Base-by-base conservation (phyloP, 2,329 filamentous ascomycete genomes). In the Cladobotryum protrusum region DNA sequence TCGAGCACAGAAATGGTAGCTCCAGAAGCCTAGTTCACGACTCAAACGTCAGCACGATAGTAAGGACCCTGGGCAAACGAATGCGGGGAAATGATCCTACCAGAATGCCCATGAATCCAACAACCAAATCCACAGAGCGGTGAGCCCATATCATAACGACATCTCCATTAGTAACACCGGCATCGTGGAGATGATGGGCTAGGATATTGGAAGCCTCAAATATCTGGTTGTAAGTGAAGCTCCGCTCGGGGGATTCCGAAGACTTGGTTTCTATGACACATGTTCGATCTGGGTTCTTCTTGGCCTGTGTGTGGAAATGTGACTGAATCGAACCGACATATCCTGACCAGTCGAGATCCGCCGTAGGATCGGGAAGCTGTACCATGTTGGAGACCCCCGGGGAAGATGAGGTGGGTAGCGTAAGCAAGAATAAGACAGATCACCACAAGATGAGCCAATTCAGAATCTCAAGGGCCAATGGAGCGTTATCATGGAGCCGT, bases 131-230 rank as follows among this genome's bases (percentile, higher is more conserved):
- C 33, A 95, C 20, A n/a, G 41, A 43, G 41, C 41, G 82, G 68
- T 96, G 81, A 49, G 89, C 89, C 63, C 84, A 96, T 55, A 93
- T 87, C 87, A 96, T 95, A 60, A 96, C 89, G 2, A 96, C 89
- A 63, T 97, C 90, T 9, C 89, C 90, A 56, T 82, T 75, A 51
- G 83, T 76, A 55, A 89, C 75, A 52, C 91, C 90, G 59, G 82
- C 77, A 47, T 84, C 75, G 49, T 86, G 79, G 18, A 96, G 76
- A 63, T 95, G 81, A 68, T 95, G 83, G 17, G 89, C 87, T 7
- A 96, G 68, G 15, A 82, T 76, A 64, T 95, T 95, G 20, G 88
- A 86, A 0, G 85, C 84, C 71, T 95, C 86, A 63, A 90, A 79
- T 63, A 96, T 96, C 61, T 95, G 88, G 56, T 75, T 75, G 67